These are phyloP conservation scores for Pseudogymnoascus sp. DNA, from an alignment of 2,329 filamentous ascomycete genomes.

Conservation along the genomic window DNA sequence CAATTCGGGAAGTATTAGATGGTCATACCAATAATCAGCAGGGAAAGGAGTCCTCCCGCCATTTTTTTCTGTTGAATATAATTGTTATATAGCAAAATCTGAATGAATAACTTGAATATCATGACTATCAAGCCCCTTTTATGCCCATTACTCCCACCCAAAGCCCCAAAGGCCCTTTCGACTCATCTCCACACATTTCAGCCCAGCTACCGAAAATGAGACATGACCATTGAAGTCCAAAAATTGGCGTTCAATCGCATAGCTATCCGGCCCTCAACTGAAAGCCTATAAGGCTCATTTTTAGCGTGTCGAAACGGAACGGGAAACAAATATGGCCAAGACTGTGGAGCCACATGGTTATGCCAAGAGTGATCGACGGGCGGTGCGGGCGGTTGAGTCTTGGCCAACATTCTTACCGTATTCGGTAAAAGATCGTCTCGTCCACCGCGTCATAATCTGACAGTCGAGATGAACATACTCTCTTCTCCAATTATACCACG, in stretches of 20 bases:
- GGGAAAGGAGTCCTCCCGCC: neutral
- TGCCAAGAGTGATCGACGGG: conserved; percentile 1
- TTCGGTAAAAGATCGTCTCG: neutral
- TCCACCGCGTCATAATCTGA: neutral
- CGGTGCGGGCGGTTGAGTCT: neutral
- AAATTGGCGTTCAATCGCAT: neutral
- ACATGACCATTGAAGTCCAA: neutral
- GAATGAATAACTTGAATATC: neutral
- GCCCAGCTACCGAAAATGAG: neutral
- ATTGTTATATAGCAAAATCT: neutral
- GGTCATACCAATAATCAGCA: conserved; percentile 5
- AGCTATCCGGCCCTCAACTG: neutral
- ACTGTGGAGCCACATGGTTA: neutral
- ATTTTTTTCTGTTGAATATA: neutral
- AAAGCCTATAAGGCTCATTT: neutral
- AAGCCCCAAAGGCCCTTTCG: neutral
- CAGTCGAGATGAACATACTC: neutral
- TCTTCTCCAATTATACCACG: neutral
- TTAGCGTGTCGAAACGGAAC: neutral
- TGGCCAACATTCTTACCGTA: neutral
- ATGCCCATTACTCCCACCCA: neutral
- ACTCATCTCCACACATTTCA: neutral
- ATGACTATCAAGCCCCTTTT: neutral
- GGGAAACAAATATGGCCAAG: conserved; percentile 7
- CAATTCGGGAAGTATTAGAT: neutral